A percentile compares a stretch with the other conserved stretches of the same genome.
Conservation (phyloP, 179 eudicot genomes). For the Silene noctiflora region DNA sequence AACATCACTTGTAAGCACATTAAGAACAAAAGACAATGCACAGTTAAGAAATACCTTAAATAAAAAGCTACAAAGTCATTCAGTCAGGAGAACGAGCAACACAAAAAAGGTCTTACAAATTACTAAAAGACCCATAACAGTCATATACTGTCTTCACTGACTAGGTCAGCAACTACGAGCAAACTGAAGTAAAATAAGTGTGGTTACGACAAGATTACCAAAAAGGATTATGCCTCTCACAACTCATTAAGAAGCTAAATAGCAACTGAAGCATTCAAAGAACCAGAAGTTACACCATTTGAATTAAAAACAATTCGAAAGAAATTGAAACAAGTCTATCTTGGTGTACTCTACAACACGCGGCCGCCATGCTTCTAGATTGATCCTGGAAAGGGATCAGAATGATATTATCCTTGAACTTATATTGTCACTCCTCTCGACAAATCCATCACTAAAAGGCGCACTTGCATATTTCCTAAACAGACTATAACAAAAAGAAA, state of each 20-base stretch:
- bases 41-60: neutral
- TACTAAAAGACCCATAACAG: neutral
- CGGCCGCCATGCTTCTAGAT: too few species aligned
- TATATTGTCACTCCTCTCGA: too few species aligned
- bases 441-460: too few species aligned
- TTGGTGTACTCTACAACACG: too few species aligned
- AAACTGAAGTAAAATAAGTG: neutral
- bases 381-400: too few species aligned
- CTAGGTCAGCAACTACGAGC: neutral
- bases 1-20: slow-evolving; percentile 24
- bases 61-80: neutral
- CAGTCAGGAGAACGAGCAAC: neutral
- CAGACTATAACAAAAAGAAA: too few species aligned
- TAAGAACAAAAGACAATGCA: neutral
- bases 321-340: too few species aligned
- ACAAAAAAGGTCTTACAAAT: neutral
- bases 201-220: too few species aligned
- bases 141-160: neutral
- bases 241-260: neutral
- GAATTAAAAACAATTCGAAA: too few species aligned
- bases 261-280: neutral
- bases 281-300: too few species aligned
- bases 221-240: neutral
- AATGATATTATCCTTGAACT: too few species aligned
- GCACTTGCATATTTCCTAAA: too few species aligned